phyloP scores from a whole-genome alignment of 768 basidiomycete genomes.

The Megacollybia marginata region DNA sequence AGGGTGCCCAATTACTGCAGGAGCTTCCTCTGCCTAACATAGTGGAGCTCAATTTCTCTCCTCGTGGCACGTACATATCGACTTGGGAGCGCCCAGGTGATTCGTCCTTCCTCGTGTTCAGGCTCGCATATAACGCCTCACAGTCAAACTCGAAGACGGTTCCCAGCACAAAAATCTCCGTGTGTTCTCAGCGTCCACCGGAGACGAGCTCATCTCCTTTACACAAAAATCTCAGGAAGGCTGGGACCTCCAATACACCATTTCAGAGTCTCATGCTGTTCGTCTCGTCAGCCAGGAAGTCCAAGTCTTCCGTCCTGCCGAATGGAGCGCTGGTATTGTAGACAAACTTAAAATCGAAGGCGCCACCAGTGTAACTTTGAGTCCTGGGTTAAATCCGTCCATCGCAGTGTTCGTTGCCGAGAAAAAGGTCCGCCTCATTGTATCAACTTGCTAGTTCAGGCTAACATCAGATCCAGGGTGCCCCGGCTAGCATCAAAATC shows the following conservation, averaged over 20 bases:
- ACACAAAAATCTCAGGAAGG: slow-evolving; percentile 86
- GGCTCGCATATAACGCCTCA: not conserved
- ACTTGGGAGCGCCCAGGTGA: slow-evolving; percentile 89
- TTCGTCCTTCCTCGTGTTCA: slow-evolving; percentile 11
- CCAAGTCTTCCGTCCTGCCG: slow-evolving; percentile 75
- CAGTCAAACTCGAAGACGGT: slow-evolving; percentile 84
- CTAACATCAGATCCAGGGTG: slow-evolving; percentile 43
- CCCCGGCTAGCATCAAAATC: slow-evolving; percentile 82
- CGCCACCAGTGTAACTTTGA: slow-evolving; percentile 66
- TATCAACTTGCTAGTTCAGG: not conserved
- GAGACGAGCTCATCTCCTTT: slow-evolving; percentile 82
- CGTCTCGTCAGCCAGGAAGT: slow-evolving; percentile 76
- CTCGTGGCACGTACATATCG: slow-evolving; percentile 86
- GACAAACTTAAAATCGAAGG: slow-evolving; percentile 83
- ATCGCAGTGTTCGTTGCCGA: slow-evolving; percentile 92
- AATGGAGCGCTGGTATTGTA: slow-evolving; percentile 71
- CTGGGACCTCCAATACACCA: slow-evolving; percentile 90
- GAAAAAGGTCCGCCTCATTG: slow-evolving; percentile 60
- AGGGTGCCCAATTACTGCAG: slow-evolving; percentile 63
- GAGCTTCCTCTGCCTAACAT: slow-evolving; percentile 71
- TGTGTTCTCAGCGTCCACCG: slow-evolving; percentile 80
- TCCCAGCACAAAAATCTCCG: slow-evolving; percentile 90
- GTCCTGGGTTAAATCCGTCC: slow-evolving; percentile 79
- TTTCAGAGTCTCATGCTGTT: slow-evolving; percentile 81
- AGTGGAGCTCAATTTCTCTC: slow-evolving; percentile 86